Conservation (phyloP, 805 yeast species). For the Wickerhamiella siamensis region DNA sequence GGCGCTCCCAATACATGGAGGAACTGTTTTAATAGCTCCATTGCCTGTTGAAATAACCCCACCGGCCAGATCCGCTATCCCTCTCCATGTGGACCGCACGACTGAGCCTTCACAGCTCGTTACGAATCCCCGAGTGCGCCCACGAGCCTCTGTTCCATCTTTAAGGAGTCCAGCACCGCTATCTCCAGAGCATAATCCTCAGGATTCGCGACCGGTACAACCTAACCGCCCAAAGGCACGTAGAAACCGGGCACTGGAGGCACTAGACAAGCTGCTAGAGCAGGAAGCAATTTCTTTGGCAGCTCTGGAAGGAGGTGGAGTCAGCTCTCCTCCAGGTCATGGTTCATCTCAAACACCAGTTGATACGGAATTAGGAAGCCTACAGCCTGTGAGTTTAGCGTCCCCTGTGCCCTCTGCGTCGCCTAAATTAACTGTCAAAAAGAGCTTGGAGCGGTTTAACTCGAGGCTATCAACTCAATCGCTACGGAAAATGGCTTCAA, state of each 20-base stretch:
- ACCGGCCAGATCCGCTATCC: background rate
- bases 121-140: background rate
- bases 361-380: no score
- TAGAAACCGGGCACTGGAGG: background rate
- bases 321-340: background rate
- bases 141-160: background rate
- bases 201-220: background rate
- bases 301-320: background rate
- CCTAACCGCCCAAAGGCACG: background rate
- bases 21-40: background rate
- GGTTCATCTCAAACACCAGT: no score
- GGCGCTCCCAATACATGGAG: background rate
- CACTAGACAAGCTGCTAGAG: background rate
- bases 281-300: background rate
- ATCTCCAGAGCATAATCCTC: background rate
- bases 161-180: background rate
- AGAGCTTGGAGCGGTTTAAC: no score
- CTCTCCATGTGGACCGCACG: background rate
- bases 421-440: no score
- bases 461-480: no score
- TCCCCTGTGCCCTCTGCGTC: no score
- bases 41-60: background rate
- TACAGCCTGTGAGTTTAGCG: no score
- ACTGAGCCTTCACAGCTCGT: background rate
- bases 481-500: no score